phyloP scores from a whole-genome alignment of 805 yeast species.

The Metschnikowia similis region DNA sequence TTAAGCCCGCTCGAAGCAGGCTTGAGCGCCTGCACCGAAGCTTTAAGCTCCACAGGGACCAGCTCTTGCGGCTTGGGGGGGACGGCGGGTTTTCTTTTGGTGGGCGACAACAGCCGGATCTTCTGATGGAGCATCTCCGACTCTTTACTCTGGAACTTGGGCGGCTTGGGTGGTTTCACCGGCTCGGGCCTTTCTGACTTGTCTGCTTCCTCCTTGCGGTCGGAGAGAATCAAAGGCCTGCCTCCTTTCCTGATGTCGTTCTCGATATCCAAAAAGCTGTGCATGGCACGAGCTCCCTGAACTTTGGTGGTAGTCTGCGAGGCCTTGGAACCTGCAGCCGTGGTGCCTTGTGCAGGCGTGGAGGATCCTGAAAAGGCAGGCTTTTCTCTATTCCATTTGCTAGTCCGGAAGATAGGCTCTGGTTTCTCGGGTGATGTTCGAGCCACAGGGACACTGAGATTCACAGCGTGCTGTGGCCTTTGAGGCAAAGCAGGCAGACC shows the following conservation, averaged over 20 bases:
- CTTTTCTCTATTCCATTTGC: background rate
- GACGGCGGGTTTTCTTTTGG: slow-evolving; percentile 1
- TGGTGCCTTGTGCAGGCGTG: too few relatives aligned
- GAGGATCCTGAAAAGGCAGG: too few relatives aligned
- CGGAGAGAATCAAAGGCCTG: background rate
- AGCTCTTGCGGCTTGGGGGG: background rate
- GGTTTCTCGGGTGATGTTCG: background rate
- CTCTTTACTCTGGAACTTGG: slow-evolving; percentile 5
- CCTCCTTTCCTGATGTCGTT: background rate
- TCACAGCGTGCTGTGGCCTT: slow-evolving; percentile 4
- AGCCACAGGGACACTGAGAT: background rate
- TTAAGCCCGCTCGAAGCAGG: slow-evolving; percentile 6
- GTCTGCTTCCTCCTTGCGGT: background rate
- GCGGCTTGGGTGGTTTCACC: slow-evolving; percentile 12
- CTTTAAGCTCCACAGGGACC: background rate
- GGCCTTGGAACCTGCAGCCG: background rate
- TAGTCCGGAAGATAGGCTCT: background rate
- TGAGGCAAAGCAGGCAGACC: slow-evolving; percentile 9
- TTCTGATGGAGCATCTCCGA: slow-evolving; percentile 7
- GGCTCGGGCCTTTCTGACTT: background rate
- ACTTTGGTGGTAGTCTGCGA: background rate
- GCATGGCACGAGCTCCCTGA: background rate
- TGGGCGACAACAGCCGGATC: slow-evolving; percentile 10
- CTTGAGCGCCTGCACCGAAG: slow-evolving; percentile 10
- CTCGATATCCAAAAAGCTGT: slow-evolving; percentile 5